Conservation (phyloP, 2,329 filamentous ascomycete genomes). For the Neonectria sp. region DNA sequence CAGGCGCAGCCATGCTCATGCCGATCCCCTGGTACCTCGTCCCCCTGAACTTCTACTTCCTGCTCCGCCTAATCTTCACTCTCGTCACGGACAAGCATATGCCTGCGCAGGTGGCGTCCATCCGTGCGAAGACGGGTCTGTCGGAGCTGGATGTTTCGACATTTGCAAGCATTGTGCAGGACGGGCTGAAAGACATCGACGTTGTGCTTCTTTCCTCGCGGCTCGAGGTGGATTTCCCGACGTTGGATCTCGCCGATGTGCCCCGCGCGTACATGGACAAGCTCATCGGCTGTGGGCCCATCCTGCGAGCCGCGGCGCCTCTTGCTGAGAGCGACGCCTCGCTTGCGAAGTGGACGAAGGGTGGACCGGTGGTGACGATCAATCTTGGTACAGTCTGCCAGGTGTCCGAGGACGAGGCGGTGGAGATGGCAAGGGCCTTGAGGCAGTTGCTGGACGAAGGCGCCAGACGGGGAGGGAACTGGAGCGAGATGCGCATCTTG, state of each 20-base stretch:
- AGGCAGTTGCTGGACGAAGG: constrained; percentile 6
- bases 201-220: neutral
- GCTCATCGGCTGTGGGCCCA: constrained; percentile 6
- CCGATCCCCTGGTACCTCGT: neutral
- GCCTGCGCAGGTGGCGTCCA: neutral
- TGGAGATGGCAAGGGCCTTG: constrained; percentile 19
- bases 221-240: neutral
- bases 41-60: neutral
- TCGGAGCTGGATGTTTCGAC: neutral
- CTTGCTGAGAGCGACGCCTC: neutral
- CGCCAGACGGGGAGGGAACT: neutral
- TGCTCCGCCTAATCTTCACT: constrained; percentile 3
- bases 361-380: constrained; percentile 9
- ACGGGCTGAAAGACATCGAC: neutral
- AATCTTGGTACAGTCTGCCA: constrained; percentile 12
- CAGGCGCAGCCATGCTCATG: neutral
- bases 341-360: neutral
- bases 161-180: neutral
- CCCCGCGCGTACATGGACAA: neutral
- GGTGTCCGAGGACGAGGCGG: neutral
- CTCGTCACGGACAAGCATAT: constrained; percentile 5
- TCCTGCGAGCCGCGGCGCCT: neutral
- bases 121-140: neutral
- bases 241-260: neutral
- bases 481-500: constrained; percentile 6